These are phyloP conservation scores for Lentinula detonsa DNA, from an alignment of 768 basidiomycete genomes.

Conservation along the genomic window DNA sequence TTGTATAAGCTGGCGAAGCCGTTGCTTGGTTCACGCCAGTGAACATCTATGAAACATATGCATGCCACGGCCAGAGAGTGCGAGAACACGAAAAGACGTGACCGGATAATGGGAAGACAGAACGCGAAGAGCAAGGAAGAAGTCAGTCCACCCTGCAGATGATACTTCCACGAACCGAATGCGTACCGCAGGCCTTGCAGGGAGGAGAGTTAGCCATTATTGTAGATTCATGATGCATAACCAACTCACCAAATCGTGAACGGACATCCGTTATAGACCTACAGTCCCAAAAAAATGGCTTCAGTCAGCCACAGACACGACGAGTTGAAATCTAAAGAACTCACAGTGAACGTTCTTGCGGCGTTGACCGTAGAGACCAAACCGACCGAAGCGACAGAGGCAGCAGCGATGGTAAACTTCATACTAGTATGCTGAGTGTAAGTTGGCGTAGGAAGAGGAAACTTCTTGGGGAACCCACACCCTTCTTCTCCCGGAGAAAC, in stretches of 20 bases:
- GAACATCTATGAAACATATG: constrained; percentile 21
- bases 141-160: neutral
- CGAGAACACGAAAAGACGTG: neutral
- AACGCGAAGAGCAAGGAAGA: neutral
- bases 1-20: constrained; percentile 22
- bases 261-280: constrained; percentile 22
- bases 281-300: no score
- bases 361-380: neutral
- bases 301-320: no score
- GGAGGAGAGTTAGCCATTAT: constrained; percentile 22
- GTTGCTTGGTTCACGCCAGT: constrained; percentile 37
- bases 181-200: neutral
- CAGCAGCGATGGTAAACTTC: constrained; percentile 2
- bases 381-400: neutral
- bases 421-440: neutral
- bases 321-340: neutral
- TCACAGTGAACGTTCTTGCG: constrained; percentile 8
- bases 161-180: neutral
- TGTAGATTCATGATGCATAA: constrained; percentile 7
- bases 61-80: neutral
- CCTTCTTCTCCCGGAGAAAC: neutral
- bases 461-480: neutral
- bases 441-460: neutral
- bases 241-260: constrained; percentile 42
- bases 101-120: neutral